These are phyloP conservation scores for Eucalyptus decipiens DNA, from an alignment of 345 rosid species.

Conservation along the genomic window DNA sequence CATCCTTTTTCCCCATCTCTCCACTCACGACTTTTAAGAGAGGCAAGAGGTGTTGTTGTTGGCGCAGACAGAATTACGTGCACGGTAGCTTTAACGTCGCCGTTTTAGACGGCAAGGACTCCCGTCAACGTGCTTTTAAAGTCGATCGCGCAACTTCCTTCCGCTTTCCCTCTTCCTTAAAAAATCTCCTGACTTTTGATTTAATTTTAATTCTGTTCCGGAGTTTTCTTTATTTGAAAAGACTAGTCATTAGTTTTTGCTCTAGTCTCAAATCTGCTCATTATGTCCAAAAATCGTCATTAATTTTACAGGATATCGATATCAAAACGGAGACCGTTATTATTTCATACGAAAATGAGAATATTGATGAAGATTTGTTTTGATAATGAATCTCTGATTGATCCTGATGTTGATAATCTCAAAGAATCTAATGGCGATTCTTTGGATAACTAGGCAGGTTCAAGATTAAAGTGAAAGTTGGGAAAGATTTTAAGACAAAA, in stretches of 20 bases:
- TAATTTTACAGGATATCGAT: fast-evolving
- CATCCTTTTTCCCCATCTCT: neutral
- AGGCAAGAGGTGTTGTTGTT: too few species aligned
- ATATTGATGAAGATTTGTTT: fast-evolving
- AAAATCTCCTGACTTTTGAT: neutral
- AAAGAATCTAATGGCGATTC: neutral
- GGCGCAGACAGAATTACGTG: neutral
- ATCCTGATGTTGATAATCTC: fast-evolving
- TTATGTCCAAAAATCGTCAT: fast-evolving
- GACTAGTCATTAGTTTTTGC: neutral
- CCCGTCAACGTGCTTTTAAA: neutral
- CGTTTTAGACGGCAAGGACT: neutral
- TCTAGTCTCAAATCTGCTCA: fast-evolving
- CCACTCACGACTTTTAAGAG: neutral
- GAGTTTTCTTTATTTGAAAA: neutral
- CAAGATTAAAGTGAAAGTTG: neutral
- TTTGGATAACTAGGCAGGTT: neutral
- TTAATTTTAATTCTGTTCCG: neutral
- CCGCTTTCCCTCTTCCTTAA: neutral
- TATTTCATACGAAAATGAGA: neutral
- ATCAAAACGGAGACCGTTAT: neutral
- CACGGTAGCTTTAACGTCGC: neutral
- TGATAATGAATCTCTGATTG: neutral
- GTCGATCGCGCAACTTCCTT: neutral
- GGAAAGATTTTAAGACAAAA: too few species aligned